Percentiles rank a stretch among this genome's conserved stretches.
These are phyloP conservation scores for Tetrahymena malaccensis DNA, from an alignment of 73 alveolate genomes.

Conservation along the genomic window DNA sequence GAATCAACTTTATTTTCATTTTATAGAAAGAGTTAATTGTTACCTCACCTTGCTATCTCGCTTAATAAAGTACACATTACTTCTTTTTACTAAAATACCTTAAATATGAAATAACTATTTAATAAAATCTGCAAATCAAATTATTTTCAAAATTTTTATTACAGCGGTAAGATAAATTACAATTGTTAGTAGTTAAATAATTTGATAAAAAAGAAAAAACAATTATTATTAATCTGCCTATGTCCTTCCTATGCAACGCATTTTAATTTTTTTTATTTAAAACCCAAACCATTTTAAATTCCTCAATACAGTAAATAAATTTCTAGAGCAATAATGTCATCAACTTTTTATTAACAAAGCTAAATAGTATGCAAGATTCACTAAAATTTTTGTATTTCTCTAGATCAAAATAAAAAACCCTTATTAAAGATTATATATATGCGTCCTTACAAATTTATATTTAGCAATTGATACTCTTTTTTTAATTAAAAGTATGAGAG, in stretches of 20 bases:
- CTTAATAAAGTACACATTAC: background rate
- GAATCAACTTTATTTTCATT: background rate
- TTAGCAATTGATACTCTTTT: no score
- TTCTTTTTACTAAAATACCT: background rate
- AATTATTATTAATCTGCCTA: no score
- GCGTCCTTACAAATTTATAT: background rate
- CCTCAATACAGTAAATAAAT: background rate
- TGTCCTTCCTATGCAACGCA: background rate
- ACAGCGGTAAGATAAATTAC: background rate
- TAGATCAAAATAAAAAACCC: background rate
- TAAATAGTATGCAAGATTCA: background rate
- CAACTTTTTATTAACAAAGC: background rate
- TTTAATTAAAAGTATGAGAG: background rate
- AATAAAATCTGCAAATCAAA: background rate
- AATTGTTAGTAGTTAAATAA: background rate
- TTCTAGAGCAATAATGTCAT: background rate
- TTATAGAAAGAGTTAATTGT: background rate
- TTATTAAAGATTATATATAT: no score
- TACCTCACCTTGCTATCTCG: background rate
- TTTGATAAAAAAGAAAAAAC: background rate
- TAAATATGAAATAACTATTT: background rate
- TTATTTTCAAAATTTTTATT: no score
- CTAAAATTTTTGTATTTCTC: background rate
- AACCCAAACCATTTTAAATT: background rate
- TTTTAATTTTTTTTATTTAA: no score